These are phyloP conservation scores for Thuidium tamariscinum DNA, from an alignment of 225 moss, liverwort and hornwort species.

Conservation along the genomic window DNA sequence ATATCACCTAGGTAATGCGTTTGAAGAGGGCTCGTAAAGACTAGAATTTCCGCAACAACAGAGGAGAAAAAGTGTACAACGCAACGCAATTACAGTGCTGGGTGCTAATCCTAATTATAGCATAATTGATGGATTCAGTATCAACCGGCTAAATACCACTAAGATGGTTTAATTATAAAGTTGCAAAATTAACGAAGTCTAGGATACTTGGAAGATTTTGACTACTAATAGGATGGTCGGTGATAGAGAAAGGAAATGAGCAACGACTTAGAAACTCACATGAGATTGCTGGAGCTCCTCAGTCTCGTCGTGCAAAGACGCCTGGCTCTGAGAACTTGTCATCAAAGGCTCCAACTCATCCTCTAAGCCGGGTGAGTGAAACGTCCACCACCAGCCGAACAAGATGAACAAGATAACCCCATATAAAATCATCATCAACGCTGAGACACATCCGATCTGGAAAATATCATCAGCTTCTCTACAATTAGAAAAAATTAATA, in stretches of 20 bases:
- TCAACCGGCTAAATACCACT: neutral
- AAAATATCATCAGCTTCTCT: neutral
- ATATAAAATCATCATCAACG: constrained; percentile 57
- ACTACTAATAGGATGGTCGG: neutral
- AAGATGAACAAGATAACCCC: constrained; percentile 44
- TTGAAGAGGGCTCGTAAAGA: neutral
- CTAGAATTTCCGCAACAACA: neutral
- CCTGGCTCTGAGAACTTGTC: constrained; percentile 20
- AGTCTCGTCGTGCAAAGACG: constrained; percentile 15
- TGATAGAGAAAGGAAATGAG: neutral
- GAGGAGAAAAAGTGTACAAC: neutral
- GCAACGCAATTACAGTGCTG: neutral
- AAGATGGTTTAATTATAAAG: neutral
- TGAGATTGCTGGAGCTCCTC: constrained; percentile 19
- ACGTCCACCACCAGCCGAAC: constrained; percentile 58
- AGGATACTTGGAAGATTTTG: neutral
- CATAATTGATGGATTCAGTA: neutral
- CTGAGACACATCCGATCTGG: constrained; percentile 69
- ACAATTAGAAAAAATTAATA: neutral
- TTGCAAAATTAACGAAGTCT: neutral
- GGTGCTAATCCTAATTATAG: neutral
- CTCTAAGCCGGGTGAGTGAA: constrained; percentile 20
- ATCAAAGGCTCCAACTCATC: constrained; percentile 44
- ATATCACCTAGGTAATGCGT: neutral
- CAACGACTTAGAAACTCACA: constrained; percentile 2